A percentile compares a stretch with the other conserved stretches of the same genome.
Conservation (phyloP, 306 rosid species). For the Vigna nakashimae region DNA sequence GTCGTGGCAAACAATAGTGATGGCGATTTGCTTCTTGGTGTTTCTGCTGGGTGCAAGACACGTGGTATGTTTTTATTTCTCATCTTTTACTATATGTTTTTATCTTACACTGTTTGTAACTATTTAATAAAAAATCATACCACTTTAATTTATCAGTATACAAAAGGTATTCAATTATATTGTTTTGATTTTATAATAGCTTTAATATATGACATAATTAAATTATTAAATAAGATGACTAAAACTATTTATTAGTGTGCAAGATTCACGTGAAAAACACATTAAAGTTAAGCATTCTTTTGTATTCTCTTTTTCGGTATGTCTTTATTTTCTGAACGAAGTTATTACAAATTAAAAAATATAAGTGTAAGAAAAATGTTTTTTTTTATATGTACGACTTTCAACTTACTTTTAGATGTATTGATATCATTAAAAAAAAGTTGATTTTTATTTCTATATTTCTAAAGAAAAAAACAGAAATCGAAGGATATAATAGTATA, state of each 20-base stretch:
- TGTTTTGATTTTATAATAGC: neutral
- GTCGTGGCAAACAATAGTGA: conserved; percentile 90
- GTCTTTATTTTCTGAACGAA: too few species aligned
- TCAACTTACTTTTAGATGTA: too few species aligned
- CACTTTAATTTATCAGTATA: neutral
- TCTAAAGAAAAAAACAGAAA: too few species aligned
- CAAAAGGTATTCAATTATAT: neutral
- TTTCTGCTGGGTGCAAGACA: conserved; percentile 73
- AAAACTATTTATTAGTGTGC: neutral
- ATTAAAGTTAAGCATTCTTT: neutral
- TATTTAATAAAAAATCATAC: neutral
- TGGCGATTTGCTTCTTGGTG: conserved; percentile 75
- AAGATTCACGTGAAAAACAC: too few species aligned
- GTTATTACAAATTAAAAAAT: too few species aligned
- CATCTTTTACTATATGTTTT: conserved; percentile 12
- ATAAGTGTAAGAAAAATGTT: too few species aligned
- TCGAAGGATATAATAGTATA: too few species aligned
- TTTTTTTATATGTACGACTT: too few species aligned
- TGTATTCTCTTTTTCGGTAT: too few species aligned
- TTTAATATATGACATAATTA: neutral
- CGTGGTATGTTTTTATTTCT: conserved; percentile 55
- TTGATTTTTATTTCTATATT: too few species aligned
- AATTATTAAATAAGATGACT: neutral
- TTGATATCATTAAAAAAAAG: too few species aligned
- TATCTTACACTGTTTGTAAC: neutral